Percentiles rank a stretch among this genome's conserved stretches.
Conservation (phyloP, 176 grass and related monocot genomes). For the Eremochloa ophiuroides region DNA sequence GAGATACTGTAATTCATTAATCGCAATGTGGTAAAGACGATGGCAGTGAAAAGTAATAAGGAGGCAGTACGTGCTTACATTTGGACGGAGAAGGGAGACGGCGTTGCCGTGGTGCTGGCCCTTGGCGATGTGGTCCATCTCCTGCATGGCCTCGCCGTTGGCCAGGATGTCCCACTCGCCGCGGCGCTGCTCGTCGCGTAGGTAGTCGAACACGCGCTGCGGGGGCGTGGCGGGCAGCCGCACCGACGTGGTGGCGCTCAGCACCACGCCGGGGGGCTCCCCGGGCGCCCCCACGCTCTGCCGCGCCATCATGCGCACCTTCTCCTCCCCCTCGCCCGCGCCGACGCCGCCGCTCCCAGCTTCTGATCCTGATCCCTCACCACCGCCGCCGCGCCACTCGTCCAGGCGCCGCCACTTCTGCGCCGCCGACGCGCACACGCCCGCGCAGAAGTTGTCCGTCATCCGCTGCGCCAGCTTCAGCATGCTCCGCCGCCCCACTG, state of each 20-base stretch:
- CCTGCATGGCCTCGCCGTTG: constrained; percentile 76
- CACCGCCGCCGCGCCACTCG: constrained; percentile 35
- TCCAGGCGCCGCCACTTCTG: constrained; percentile 67
- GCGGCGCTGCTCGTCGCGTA: constrained; percentile 57
- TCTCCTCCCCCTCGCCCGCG: constrained; percentile 38
- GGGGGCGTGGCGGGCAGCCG: constrained; percentile 32
- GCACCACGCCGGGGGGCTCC: constrained; percentile 55
- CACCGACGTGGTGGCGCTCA: constrained; percentile 68
- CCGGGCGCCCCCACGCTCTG: constrained; percentile 59
- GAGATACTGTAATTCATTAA: background rate
- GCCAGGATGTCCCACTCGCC: constrained; percentile 74
- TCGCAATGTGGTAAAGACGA: background rate
- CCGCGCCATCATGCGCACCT: constrained; percentile 69
- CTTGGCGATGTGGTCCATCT: constrained; percentile 92
- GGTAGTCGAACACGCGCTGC: constrained; percentile 60
- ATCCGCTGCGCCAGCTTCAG: constrained; percentile 74
- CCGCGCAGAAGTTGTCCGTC: constrained; percentile 62
- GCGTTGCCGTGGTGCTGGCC: constrained; percentile 80
- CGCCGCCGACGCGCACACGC: constrained; percentile 52
- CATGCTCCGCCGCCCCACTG: constrained; percentile 57
- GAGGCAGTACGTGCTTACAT: constrained; percentile 40
- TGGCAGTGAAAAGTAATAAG: background rate
- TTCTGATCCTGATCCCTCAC: background rate
- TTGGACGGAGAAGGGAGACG: constrained; percentile 78
- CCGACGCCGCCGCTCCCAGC: background rate